phyloP scores from a whole-genome alignment of 345 rosid genomes.

The Iberis pinnata region DNA sequence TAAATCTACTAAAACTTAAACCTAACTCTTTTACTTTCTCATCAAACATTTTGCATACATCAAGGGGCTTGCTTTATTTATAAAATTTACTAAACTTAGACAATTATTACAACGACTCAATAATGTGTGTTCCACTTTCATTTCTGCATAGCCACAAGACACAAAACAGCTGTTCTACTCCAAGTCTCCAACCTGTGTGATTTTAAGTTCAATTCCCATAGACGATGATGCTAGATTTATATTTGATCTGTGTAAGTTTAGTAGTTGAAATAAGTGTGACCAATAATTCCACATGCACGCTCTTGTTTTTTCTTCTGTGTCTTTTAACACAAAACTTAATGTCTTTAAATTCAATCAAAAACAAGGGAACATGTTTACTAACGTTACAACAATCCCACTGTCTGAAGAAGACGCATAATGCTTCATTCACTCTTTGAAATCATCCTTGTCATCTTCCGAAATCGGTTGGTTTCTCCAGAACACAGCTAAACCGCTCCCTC shows the following conservation, averaged over 20 bases:
- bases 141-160: too few species aligned
- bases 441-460: slow-evolving; percentile 75
- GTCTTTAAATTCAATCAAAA: not conserved
- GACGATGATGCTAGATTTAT: not conserved
- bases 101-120: too few species aligned
- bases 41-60: too few species aligned
- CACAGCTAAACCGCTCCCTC: slow-evolving; percentile 92
- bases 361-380: slow-evolving; percentile 1
- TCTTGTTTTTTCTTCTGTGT: slow-evolving; percentile 6
- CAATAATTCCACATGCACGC: not conserved
- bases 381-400: slow-evolving; percentile 23
- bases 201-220: too few species aligned
- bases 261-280: not conserved
- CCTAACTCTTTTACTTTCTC: too few species aligned
- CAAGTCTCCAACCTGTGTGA: too few species aligned
- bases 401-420: not conserved
- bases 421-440: slow-evolving; percentile 59
- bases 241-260: not conserved
- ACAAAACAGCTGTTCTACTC: too few species aligned
- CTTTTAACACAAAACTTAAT: slow-evolving; percentile 10
- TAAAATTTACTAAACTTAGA: too few species aligned
- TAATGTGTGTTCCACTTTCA: too few species aligned
- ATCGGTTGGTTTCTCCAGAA: slow-evolving; percentile 85
- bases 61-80: too few species aligned
- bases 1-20: too few species aligned